Evolutionary conservation across 2,329 filamentous ascomycete species (phyloP).

Genomic region (Fusarium robinianum): DNA sequence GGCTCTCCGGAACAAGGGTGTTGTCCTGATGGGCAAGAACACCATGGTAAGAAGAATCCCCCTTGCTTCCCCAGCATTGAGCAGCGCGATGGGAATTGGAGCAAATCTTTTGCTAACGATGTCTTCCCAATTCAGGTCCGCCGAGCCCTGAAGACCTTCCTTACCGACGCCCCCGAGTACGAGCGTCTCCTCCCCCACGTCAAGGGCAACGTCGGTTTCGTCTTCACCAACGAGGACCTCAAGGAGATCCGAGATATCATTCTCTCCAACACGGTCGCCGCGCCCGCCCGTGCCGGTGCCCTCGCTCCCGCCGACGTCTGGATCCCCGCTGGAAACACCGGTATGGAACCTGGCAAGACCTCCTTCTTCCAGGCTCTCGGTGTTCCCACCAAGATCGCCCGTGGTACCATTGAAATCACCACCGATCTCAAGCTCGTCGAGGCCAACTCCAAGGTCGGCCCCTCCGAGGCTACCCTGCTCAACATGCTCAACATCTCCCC

Average conservation of each 20-base stretch:
- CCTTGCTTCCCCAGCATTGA: no score
- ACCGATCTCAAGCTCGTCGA: conserved; percentile 97
- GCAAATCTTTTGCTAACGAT: conserved; percentile 28
- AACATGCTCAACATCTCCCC: conserved; percentile 99
- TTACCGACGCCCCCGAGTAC: conserved; percentile 90
- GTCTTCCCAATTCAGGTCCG: conserved; percentile 68
- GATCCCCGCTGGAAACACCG: conserved; percentile 97
- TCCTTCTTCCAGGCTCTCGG: conserved; percentile 99
- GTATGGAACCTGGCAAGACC: conserved; percentile 99
- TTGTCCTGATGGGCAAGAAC: conserved; percentile 99
- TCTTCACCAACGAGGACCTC: conserved; percentile 98
- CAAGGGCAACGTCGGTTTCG: conserved; percentile 98
- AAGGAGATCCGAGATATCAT: conserved; percentile 94
- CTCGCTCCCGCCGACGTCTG: conserved; percentile 91
- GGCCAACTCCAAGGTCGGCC: conserved; percentile 90
- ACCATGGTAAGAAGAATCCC: conserved; percentile 77
- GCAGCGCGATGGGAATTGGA: not conserved
- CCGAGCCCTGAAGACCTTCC: conserved; percentile 95
- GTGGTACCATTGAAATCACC: conserved; percentile 99
- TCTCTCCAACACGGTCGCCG: conserved; percentile 94
- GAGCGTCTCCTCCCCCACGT: conserved; percentile 96
- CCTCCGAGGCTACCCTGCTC: conserved; percentile 96
- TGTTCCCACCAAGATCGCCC: conserved; percentile 99
- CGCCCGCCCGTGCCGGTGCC: conserved; percentile 96
- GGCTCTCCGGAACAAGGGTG: conserved; percentile 85